A percentile compares a stretch with the other conserved stretches of the same genome.
These are phyloP conservation scores for Chaetomiaceae sp. DNA, from an alignment of 2,329 filamentous ascomycete species.

Conservation along the genomic window DNA sequence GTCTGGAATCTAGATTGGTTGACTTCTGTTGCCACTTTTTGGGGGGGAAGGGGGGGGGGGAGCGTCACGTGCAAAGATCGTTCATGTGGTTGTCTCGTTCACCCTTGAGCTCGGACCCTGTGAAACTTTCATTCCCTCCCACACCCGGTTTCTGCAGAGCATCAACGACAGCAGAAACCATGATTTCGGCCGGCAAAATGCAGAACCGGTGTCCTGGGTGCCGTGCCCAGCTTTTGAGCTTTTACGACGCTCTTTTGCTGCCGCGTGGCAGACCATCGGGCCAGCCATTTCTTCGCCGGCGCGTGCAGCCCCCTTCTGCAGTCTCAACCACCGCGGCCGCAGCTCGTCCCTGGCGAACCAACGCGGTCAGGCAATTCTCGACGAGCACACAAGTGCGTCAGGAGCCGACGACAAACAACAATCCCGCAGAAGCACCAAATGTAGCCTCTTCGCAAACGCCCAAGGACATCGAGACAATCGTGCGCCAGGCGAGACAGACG, in stretches of 20 bases:
- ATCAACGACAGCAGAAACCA: conserved; percentile 23
- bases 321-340: conserved; percentile 4
- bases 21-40: neutral
- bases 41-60: too few species aligned
- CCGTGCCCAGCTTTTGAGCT: conserved; percentile 34
- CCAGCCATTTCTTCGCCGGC: conserved; percentile 17
- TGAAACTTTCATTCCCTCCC: conserved; percentile 10
- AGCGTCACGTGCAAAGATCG: conserved; percentile 13
- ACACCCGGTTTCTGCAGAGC: conserved; percentile 4
- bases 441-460: neutral
- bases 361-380: conserved; percentile 22
- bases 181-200: conserved; percentile 38
- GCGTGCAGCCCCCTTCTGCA: conserved; percentile 1
- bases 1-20: too few species aligned
- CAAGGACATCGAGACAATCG: conserved; percentile 55
- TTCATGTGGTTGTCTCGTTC: neutral
- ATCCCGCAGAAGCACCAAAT: neutral
- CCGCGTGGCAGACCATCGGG: conserved; percentile 19
- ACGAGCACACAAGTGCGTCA: conserved; percentile 19
- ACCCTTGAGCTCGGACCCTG: conserved; percentile 13
- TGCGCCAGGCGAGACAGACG: conserved; percentile 65
- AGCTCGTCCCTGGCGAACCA: conserved; percentile 12
- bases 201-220: conserved; percentile 38
- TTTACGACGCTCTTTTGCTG: conserved; percentile 36
- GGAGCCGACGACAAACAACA: conserved; percentile 3